Conservation (phyloP, 75 land plant genomes). For the Selaginella tamariscina region DNA sequence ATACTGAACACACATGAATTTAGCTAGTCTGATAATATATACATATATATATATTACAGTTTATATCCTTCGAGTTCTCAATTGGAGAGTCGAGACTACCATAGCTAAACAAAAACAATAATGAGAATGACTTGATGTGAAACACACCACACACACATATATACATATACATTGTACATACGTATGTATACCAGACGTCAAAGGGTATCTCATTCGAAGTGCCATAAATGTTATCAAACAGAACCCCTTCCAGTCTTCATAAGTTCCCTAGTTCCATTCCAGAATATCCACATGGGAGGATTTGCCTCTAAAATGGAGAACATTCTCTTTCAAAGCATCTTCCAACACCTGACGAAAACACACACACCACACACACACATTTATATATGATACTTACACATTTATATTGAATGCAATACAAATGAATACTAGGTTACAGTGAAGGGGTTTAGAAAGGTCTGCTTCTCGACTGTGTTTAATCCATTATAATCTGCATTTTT, state of each 20-base stretch:
- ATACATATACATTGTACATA: neutral
- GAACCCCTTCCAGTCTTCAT: conserved; percentile 54
- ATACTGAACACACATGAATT: neutral
- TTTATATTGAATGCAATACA: too few relatives aligned
- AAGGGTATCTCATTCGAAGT: conserved; percentile 68
- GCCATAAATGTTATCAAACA: conserved; percentile 84
- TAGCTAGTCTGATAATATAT: neutral
- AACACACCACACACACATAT: neutral
- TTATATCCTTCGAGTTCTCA: conserved; percentile 35
- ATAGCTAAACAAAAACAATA: conserved; percentile 60
- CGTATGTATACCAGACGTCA: conserved; percentile 64
- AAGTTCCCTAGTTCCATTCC: conserved; percentile 61
- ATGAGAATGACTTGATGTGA: neutral
- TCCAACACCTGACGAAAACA: conserved; percentile 42
- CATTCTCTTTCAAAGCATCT: conserved; percentile 60
- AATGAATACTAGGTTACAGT: too few relatives aligned
- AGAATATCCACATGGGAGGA: conserved; percentile 61
- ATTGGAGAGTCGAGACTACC: conserved; percentile 65
- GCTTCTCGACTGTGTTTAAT: conserved; percentile 28
- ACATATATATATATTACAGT: conserved; percentile 29
- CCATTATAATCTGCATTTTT: conserved; percentile 36
- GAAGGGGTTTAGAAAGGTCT: conserved; percentile 47
- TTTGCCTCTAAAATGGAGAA: conserved; percentile 26
- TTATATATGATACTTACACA: too few relatives aligned
- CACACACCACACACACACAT: too few relatives aligned